Percentiles rank a stretch among this genome's conserved stretches.
These are phyloP conservation scores for Phytophthora lateralis DNA, from an alignment of 352 stramenopile species.

Conservation along the genomic window DNA sequence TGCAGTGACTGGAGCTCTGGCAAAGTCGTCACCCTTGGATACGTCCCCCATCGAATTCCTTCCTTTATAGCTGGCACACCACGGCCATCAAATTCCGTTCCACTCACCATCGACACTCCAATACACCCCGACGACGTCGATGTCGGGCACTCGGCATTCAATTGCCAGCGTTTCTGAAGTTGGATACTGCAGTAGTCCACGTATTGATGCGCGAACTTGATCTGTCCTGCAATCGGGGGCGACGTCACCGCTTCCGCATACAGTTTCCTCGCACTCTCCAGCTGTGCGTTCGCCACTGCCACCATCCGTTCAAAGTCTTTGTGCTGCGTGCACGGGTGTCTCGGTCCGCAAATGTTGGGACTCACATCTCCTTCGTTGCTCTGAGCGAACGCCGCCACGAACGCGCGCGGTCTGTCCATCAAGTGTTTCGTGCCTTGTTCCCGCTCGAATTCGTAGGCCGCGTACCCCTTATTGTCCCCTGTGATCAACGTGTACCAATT, in stretches of 20 bases:
- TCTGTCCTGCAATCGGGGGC: conserved; percentile 41
- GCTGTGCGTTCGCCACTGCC: conserved; percentile 75
- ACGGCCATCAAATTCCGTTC: conserved; percentile 76
- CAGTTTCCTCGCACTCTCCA: conserved; percentile 63
- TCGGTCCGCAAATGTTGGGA: conserved; percentile 89
- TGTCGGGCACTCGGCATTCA: conserved; percentile 63
- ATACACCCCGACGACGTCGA: conserved; percentile 83
- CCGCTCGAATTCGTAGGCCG: conserved; percentile 88
- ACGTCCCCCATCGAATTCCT: conserved; percentile 69
- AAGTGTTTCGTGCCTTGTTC: conserved; percentile 81
- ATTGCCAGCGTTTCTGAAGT: conserved; percentile 69
- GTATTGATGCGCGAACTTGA: conserved; percentile 74
- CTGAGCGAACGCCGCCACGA: conserved; percentile 93
- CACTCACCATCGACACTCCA: conserved; percentile 85
- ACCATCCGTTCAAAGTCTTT: conserved; percentile 85
- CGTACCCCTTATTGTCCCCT: conserved; percentile 94
- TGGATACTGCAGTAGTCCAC: conserved; percentile 75
- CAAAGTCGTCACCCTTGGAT: conserved; percentile 76
- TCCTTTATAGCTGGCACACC: conserved; percentile 68
- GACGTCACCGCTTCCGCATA: conserved; percentile 52
- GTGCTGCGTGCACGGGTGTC: conserved; percentile 65
- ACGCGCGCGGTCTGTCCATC: conserved; percentile 81
- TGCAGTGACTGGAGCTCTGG: conserved; percentile 73
- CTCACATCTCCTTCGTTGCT: conserved; percentile 95
- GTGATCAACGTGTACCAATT: conserved; percentile 94